A percentile compares a stretch with the other conserved stretches of the same genome.
These are phyloP conservation scores for Dioscorea zingiberensis DNA, from an alignment of 106 monocot genomes.

Conservation along the genomic window DNA sequence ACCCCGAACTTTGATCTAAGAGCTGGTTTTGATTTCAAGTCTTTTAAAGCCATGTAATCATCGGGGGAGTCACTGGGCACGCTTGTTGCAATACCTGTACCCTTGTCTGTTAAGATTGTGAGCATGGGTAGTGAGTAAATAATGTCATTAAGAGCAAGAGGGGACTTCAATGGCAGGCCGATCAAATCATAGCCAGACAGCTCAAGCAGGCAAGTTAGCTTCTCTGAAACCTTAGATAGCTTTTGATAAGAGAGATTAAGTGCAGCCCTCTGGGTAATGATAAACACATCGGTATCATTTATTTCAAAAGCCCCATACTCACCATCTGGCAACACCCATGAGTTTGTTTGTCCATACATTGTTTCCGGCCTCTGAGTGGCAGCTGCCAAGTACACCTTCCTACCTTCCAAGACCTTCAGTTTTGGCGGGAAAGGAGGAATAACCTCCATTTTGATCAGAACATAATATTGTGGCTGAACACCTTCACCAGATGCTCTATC, in stretches of 20 bases:
- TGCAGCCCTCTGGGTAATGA: conserved; percentile 71
- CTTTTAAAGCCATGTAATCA: conserved; percentile 84
- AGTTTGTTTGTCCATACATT: conserved; percentile 96
- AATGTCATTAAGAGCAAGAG: conserved; percentile 67
- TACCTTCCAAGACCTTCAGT: conserved; percentile 69
- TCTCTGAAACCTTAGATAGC: conserved; percentile 59
- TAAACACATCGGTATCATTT: conserved; percentile 80
- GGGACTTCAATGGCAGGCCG: conserved; percentile 65
- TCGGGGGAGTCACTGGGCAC: conserved; percentile 94
- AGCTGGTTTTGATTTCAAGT: conserved; percentile 77
- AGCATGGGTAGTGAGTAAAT: conserved; percentile 94
- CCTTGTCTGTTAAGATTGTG: conserved; percentile 91
- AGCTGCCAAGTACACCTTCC: conserved; percentile 68
- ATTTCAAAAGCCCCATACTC: conserved; percentile 95
- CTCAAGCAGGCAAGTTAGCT: conserved; percentile 69
- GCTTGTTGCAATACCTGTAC: conserved; percentile 93
- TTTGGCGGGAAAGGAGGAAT: conserved; percentile 67
- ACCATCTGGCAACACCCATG: conserved; percentile 88
- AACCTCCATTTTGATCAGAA: conserved; percentile 85
- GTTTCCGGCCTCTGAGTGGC: conserved; percentile 94
- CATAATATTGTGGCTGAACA: conserved; percentile 83
- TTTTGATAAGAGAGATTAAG: conserved; percentile 81
- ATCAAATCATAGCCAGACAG: conserved; percentile 77
- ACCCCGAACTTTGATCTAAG: conserved; percentile 69
- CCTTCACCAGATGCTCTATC: conserved; percentile 90